Evolutionary conservation across 2,329 filamentous ascomycete species (phyloP).

Genomic region (Cytospora chrysosperma): DNA sequence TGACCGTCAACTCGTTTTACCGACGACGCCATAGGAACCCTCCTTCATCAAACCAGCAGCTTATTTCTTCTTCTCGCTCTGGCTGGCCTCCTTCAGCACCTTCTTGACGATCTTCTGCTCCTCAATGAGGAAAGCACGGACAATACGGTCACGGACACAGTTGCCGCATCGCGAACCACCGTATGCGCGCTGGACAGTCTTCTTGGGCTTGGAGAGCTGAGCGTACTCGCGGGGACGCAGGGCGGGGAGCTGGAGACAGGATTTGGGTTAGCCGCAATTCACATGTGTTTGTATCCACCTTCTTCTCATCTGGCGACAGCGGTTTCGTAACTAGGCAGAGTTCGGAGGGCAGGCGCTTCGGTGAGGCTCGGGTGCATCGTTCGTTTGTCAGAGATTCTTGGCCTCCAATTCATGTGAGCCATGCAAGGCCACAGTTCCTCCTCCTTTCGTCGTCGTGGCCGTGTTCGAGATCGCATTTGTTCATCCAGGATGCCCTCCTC

Average conservation of each 20-base stretch:
- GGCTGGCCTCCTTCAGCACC: constrained; percentile 98
- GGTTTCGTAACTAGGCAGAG: neutral
- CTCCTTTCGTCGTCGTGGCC: neutral
- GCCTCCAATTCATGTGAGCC: neutral
- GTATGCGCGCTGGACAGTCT: constrained; percentile 98
- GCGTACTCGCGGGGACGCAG: constrained; percentile 98
- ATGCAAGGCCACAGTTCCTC: neutral
- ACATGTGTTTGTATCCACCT: neutral
- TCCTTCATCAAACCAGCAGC: constrained; percentile 40
- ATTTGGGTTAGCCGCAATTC: constrained; percentile 31
- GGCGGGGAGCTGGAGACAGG: constrained; percentile 71
- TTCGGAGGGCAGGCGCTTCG: neutral
- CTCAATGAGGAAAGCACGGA: constrained; percentile 98
- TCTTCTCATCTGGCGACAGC: neutral
- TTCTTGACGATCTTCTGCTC: constrained; percentile 99
- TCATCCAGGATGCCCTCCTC: neutral
- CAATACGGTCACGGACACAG: constrained; percentile 97
- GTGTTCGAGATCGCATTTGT: neutral
- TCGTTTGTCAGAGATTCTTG: neutral
- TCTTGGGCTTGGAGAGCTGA: constrained; percentile 96
- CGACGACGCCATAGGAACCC: constrained; percentile 28
- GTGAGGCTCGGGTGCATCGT: neutral
- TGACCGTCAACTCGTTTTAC: constrained; percentile 38
- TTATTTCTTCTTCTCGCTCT: constrained; percentile 68
- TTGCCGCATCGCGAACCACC: constrained; percentile 97